Conservation (phyloP, 108 stramenopile genomes). For the Skeletonema menzelii region DNA sequence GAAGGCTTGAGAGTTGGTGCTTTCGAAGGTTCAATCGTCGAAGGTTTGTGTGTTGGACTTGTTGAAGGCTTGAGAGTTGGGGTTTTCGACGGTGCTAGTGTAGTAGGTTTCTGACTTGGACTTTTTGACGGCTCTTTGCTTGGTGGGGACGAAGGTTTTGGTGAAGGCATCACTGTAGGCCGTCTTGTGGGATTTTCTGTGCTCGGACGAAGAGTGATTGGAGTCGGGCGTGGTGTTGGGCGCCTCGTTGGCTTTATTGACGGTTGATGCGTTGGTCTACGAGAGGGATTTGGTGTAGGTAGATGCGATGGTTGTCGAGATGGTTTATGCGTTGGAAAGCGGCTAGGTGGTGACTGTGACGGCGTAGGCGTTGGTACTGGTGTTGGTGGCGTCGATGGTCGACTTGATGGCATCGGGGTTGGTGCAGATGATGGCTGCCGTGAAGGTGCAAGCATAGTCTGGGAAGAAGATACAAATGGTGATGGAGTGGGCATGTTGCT, state of each 20-base stretch:
- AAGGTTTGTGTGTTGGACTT: neutral
- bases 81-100: neutral
- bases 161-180: neutral
- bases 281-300: neutral
- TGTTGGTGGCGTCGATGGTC: neutral
- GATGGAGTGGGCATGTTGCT: neutral
- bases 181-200: neutral
- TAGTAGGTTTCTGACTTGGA: neutral
- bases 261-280: too few relatives aligned
- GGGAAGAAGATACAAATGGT: neutral
- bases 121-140: neutral
- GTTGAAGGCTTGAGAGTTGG: neutral
- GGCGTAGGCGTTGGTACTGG: neutral
- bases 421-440: neutral
- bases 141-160: neutral
- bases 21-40: neutral
- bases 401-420: neutral
- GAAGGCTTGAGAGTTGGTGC: neutral
- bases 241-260: too few relatives aligned
- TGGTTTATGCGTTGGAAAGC: neutral
- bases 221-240: neutral
- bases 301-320: neutral
- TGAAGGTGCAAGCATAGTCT: neutral
- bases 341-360: neutral
- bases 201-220: neutral